A percentile compares a stretch with the other conserved stretches of the same genome.
These are phyloP conservation scores for Lichtheimia ornata DNA, from an alignment of 371 early-diverging fungal genomes.

Conservation along the genomic window DNA sequence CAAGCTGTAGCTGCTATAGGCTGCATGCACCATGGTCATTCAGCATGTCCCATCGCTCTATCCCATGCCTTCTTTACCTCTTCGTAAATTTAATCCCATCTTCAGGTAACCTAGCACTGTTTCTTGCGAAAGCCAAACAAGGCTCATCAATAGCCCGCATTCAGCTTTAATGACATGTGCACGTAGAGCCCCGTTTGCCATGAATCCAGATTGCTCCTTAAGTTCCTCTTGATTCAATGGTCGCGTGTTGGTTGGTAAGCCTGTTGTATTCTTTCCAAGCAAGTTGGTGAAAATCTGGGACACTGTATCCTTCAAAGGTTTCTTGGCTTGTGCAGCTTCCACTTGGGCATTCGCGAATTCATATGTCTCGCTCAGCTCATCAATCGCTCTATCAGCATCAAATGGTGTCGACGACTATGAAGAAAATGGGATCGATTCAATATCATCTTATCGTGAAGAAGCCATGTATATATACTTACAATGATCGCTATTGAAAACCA, in stretches of 20 bases:
- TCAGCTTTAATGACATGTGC: slow-evolving; percentile 66
- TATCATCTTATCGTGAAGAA: too few relatives aligned
- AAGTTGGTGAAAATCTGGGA: slow-evolving; percentile 42
- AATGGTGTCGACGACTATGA: slow-evolving; percentile 51
- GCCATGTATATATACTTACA: too few relatives aligned
- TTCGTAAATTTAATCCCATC: slow-evolving; percentile 58
- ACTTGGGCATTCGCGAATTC: slow-evolving; percentile 53
- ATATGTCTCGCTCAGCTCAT: slow-evolving; percentile 46
- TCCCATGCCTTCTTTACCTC: slow-evolving; percentile 41
- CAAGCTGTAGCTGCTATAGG: slow-evolving; percentile 47
- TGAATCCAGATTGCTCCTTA: slow-evolving; percentile 29
- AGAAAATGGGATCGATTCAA: too few relatives aligned
- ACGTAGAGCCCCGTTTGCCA: slow-evolving; percentile 60
- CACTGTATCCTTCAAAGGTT: slow-evolving; percentile 42
- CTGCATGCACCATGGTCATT: slow-evolving; percentile 14
- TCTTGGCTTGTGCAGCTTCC: slow-evolving; percentile 49
- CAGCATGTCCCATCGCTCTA: background rate
- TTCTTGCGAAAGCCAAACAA: slow-evolving; percentile 58
- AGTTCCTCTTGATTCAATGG: slow-evolving; percentile 30
- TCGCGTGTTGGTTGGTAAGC: slow-evolving; percentile 42
- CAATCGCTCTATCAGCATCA: slow-evolving; percentile 50
- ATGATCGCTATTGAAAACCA: too few relatives aligned
- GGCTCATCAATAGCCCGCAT: slow-evolving; percentile 54
- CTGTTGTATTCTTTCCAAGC: slow-evolving; percentile 36
- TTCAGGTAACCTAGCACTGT: slow-evolving; percentile 61